phyloP scores from a whole-genome alignment of 768 basidiomycete genomes.

The Suillus variegatus region DNA sequence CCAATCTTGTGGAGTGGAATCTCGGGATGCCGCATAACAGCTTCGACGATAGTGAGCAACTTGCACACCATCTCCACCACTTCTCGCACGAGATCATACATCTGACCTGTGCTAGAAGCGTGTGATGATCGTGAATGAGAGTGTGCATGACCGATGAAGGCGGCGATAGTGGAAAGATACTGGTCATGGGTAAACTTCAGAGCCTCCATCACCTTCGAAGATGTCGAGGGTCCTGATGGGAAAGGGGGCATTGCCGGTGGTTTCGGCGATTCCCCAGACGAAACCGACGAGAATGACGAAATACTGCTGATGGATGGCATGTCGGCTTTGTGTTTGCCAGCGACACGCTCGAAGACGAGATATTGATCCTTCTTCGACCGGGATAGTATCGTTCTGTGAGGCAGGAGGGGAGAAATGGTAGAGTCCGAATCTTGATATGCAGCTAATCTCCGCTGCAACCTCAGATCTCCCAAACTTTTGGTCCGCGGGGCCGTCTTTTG shows the following conservation, averaged over 20 bases:
- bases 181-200: slow-evolving; percentile 86
- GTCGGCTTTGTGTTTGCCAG: slow-evolving; percentile 43
- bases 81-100: slow-evolving; percentile 94
- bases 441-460: slow-evolving; percentile 31
- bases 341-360: slow-evolving; percentile 37
- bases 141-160: slow-evolving; percentile 96
- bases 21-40: slow-evolving; percentile 76
- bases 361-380: slow-evolving; percentile 42
- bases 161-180: slow-evolving; percentile 91
- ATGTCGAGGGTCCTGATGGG: slow-evolving; percentile 71
- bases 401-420: slow-evolving; percentile 35
- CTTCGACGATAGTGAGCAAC: slow-evolving; percentile 88
- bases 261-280: slow-evolving; percentile 58
- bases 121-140: slow-evolving; percentile 89
- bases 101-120: slow-evolving; percentile 88
- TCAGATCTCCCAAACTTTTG: slow-evolving; percentile 57
- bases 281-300: slow-evolving; percentile 70
- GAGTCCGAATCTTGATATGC: slow-evolving; percentile 40
- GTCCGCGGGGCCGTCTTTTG: slow-evolving; percentile 42
- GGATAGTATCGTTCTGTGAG: slow-evolving; percentile 28
- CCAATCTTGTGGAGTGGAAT: slow-evolving; percentile 64
- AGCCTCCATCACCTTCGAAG: slow-evolving; percentile 70
- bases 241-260: slow-evolving; percentile 52
- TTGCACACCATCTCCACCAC: slow-evolving; percentile 93
- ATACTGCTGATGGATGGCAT: slow-evolving; percentile 66